Conservation (phyloP, 2,329 filamentous ascomycete species). For the Xylariales sp. region DNA sequence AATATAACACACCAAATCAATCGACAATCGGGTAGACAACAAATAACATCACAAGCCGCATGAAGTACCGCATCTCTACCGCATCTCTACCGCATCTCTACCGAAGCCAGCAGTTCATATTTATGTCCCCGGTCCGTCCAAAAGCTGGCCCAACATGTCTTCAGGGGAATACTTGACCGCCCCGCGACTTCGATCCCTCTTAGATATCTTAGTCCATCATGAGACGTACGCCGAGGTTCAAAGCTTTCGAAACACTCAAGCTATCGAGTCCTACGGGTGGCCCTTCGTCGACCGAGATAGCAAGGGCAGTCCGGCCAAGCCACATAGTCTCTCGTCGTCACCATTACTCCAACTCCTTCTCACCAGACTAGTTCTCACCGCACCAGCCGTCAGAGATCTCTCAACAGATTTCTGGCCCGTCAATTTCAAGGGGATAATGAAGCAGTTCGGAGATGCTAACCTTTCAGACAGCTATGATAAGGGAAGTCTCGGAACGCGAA, state of each 20-base stretch:
- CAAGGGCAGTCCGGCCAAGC: constrained; percentile 43
- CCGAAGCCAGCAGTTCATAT: too few species aligned
- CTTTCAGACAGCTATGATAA: constrained; percentile 87
- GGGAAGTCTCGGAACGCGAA: constrained; percentile 77
- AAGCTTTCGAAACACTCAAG: constrained; percentile 73
- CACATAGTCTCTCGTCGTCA: constrained; percentile 58
- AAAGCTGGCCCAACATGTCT: constrained; percentile 23
- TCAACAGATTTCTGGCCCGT: constrained; percentile 72
- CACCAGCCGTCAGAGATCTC: constrained; percentile 75
- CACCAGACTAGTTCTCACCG: constrained; percentile 70
- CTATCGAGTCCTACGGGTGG: constrained; percentile 75
- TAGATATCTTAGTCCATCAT: constrained; percentile 70
- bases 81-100: not conserved
- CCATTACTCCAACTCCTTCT: constrained; percentile 78
- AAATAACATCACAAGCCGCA: not conserved
- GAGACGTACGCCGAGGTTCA: constrained; percentile 76
- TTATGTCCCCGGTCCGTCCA: not conserved
- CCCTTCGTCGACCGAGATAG: constrained; percentile 64
- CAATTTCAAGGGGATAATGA: constrained; percentile 69
- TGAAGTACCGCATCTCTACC: not conserved
- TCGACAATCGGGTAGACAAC: not conserved
- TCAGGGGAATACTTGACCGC: constrained; percentile 43
- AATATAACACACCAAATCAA: constrained; percentile 4
- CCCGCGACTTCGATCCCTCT: constrained; percentile 63
- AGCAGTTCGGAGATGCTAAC: constrained; percentile 72